Percentiles rank a stretch among this genome's conserved stretches.
Conservation (phyloP, 768 basidiomycete genomes). For the Rhodotorula paludigena region DNA sequence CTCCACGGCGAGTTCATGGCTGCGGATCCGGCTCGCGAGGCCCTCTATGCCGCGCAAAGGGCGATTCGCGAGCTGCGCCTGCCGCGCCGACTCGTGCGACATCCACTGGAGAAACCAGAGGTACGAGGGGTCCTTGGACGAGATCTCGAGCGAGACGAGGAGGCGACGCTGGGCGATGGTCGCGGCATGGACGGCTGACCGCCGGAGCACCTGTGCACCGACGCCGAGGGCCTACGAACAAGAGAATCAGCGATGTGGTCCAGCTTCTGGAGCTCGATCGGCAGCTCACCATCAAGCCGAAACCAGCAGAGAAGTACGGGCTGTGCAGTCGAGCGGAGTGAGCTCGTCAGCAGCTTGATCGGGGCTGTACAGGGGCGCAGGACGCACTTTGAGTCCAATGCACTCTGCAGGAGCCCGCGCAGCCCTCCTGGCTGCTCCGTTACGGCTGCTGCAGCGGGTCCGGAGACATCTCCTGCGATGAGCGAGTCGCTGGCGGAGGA, state of each 20-base stretch:
- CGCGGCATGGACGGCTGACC: slow-evolving; percentile 60
- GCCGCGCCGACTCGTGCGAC: slow-evolving; percentile 60
- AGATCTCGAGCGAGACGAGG: slow-evolving; percentile 91
- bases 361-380: background rate
- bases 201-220: slow-evolving; percentile 61
- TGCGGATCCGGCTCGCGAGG: slow-evolving; percentile 52
- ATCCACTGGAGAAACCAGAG: slow-evolving; percentile 98
- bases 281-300: slow-evolving; percentile 80
- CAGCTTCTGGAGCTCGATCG: too few relatives aligned
- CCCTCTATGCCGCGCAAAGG: slow-evolving; percentile 33
- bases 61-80: slow-evolving; percentile 42
- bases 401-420: slow-evolving; percentile 25
- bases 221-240: slow-evolving; percentile 75
- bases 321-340: slow-evolving; percentile 50
- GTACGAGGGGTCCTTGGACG: slow-evolving; percentile 88
- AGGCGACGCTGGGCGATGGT: slow-evolving; percentile 77
- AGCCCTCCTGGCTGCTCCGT: slow-evolving; percentile 8
- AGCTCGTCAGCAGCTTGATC: background rate
- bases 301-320: slow-evolving; percentile 96
- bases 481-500: background rate
- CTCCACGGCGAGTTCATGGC: slow-evolving; percentile 91
- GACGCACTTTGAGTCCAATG: slow-evolving; percentile 30
- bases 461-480: too few relatives aligned
- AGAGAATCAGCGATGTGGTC: background rate
- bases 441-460: background rate